Base-by-base conservation (phyloP, 106 monocot species). In the Phalaenopsis equestris region DNA sequence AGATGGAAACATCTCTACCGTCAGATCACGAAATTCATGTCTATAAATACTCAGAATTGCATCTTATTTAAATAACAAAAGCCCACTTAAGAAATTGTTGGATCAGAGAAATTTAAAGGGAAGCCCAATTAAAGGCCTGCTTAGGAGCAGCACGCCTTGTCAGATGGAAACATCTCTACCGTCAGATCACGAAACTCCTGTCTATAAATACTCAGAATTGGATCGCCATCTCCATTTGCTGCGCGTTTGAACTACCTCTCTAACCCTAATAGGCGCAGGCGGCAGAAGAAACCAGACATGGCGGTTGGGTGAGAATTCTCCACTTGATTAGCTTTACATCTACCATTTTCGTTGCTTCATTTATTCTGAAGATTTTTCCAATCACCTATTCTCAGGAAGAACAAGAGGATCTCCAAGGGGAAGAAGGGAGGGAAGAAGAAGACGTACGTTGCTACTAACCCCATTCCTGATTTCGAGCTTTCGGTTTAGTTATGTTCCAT, bases 401-500 rank as follows among this genome's bases (percentile, higher is more conserved):
- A 96, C 91, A 96, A 96, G 90, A 77, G 96, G 79, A 93, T 96
- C 42, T 96, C 96, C 11, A 96, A 93, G 88, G 96, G 96, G 4
- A 96, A 96, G 90, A 96, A 96, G 83, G 96, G 96, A 79, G 91
- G 91, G 42, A 96, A 96, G 93, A 96, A 96, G 91, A 96, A 96
- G 86, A 82, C 86, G 95, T 95, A 84, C 52, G 85, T 38, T 24
- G 30, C 38, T 46, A 42, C 5, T 42, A 45, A 19, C n/a, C 21
- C 4, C 41, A 6, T 14, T 75, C 55, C 19, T 10, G 42, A 11
- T 15, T 55, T 4, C 16, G 64, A 4, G 19, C 21, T 42, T 73
- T 2, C 21, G 36, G 76, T 8, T 18, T 41, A 12, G 41, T 38
- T n/a, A 39, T 56, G 8, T 41, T 5, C 21, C 75, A 42, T 78